Conservation (phyloP, 2,329 filamentous ascomycete species). For the Hymenoscyphus scutula region DNA sequence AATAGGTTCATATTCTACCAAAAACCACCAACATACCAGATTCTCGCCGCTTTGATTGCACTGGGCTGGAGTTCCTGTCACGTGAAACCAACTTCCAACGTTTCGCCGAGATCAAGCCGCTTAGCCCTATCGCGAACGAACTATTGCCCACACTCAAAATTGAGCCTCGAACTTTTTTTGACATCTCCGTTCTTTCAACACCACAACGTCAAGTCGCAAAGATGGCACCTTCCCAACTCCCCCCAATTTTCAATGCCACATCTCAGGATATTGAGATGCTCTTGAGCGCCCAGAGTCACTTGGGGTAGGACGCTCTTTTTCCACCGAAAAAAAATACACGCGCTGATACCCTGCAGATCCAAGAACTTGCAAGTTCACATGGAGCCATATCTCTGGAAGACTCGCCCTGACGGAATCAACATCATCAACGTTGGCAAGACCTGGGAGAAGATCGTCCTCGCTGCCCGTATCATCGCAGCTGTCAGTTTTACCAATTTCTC, state of each 20-base stretch:
- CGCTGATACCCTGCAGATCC: slow-evolving; percentile 43
- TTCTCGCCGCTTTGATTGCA: too few relatives aligned
- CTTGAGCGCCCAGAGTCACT: slow-evolving; percentile 92
- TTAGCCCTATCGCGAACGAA: background rate
- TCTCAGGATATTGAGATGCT: slow-evolving; percentile 99
- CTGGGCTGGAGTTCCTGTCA: too few relatives aligned
- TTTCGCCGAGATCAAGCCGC: slow-evolving; percentile 19
- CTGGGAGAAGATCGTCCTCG: slow-evolving; percentile 99
- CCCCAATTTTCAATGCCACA: slow-evolving; percentile 94
- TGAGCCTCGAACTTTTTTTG: slow-evolving; percentile 10
- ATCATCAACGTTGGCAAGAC: slow-evolving; percentile 99
- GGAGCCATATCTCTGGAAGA: slow-evolving; percentile 99
- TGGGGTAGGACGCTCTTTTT: slow-evolving; percentile 52
- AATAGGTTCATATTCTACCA: too few relatives aligned
- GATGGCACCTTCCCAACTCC: slow-evolving; percentile 95
- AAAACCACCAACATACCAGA: too few relatives aligned
- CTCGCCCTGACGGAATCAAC: slow-evolving; percentile 96
- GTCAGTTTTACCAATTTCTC: background rate
- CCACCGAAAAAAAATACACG: background rate
- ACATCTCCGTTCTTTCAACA: slow-evolving; percentile 26
- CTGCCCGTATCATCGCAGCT: slow-evolving; percentile 96
- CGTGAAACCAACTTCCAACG: too few relatives aligned
- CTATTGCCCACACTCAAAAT: slow-evolving; percentile 4
- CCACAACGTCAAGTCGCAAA: slow-evolving; percentile 57
- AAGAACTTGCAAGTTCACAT: slow-evolving; percentile 99